Base-by-base conservation (phyloP, 768 basidiomycete genomes). In the Dioszegia aurantiaca region DNA sequence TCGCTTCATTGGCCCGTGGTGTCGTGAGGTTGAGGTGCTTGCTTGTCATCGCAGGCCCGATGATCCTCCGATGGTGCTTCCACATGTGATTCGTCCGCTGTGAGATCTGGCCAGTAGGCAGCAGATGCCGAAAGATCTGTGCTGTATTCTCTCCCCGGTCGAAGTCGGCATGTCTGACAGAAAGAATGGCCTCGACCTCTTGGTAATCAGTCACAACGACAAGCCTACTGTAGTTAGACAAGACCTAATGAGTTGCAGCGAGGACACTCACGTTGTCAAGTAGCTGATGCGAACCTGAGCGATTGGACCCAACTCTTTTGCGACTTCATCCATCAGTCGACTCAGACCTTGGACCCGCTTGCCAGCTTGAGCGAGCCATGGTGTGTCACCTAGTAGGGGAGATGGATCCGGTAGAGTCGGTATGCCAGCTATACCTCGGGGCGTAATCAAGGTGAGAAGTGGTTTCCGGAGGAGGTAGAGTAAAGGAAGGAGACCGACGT, bases 11-110 rank as follows among this genome's bases (percentile, higher is more conserved):
- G 1, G 68, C 68, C 27, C 60, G 46, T 1, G 70, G 69, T 2
- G 64, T 65, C 9, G 67, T 60, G 48, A 63, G 45, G 19, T 40
- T 53, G 28, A 75, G 62, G 45, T 71, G 68, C 55, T 70, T 70
- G 31, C 61, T 61, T 0, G 71, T 72, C 71, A 73, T 75, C 1
- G 69, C 62, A 3, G 67, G 61, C 9, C 69, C 69, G 10, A 74
- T 58, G n/a, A 65, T 56, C n/a, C 66, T 56, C 12, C 68, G 40
- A 51, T 71, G 72, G 44, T 70, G 68, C 42, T 68, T 67, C 60
- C 62, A 69, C 43, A 58, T 62, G 6, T 62, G 55, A 19, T 52
- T 48, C 6, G 69, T 75, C 6, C 28, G 58, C 37, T 69, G 33
- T 1, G 68, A 42, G 43, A 75, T 60, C n/a, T 70, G 65, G 37